phyloP scores from a whole-genome alignment of 768 basidiomycete genomes.

The Sistotremastrum niveocremeum region DNA sequence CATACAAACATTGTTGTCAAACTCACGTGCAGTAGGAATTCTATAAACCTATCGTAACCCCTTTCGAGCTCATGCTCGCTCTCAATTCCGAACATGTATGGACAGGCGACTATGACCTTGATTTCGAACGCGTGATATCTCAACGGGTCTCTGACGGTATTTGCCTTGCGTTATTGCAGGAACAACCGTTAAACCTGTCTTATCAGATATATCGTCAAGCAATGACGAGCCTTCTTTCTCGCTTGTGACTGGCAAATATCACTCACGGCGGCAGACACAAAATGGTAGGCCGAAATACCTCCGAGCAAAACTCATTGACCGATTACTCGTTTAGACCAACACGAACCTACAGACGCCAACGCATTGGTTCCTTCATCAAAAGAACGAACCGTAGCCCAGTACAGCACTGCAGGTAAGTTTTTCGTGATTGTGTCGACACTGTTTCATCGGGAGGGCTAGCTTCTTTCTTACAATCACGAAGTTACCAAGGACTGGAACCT shows the following conservation, averaged over 20 bases:
- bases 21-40: constrained; percentile 51
- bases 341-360: background rate
- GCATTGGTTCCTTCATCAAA: too few relatives aligned
- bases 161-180: constrained; percentile 3
- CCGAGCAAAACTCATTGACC: background rate
- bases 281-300: constrained; percentile 35
- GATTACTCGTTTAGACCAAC: background rate
- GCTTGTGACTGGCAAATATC: constrained; percentile 72
- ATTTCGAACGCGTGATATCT: constrained; percentile 50
- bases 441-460: constrained; percentile 25
- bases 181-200: background rate
- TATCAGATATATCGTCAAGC: background rate
- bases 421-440: background rate
- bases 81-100: constrained; percentile 55
- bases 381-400: too few relatives aligned
- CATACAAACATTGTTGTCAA: background rate
- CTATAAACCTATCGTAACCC: constrained; percentile 81
- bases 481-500: constrained; percentile 71
- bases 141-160: constrained; percentile 3
- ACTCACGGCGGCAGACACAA: constrained; percentile 24
- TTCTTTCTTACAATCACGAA: constrained; percentile 58
- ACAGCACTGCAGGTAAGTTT: constrained; percentile 59
- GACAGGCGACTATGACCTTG: constrained; percentile 68
- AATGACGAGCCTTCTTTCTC: constrained; percentile 55
- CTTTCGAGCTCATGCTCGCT: constrained; percentile 79